Conservation (phyloP, 2,329 filamentous ascomycete genomes). For the Botrytis hyacinthi region DNA sequence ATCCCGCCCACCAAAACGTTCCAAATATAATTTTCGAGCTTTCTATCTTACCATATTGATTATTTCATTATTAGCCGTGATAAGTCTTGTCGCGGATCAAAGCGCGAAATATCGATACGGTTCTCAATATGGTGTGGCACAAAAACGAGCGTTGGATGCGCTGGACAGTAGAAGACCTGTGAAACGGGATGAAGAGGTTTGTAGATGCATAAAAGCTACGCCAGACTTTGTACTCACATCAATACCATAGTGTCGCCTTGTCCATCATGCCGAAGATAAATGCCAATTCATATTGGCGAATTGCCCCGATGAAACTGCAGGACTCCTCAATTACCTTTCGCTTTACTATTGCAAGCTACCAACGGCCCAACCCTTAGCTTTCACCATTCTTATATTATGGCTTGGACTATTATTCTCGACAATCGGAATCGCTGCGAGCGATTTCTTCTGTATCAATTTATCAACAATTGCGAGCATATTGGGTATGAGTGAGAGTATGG, state of each 20-base stretch:
- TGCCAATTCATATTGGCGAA: slow-evolving; percentile 82
- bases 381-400: slow-evolving; percentile 76
- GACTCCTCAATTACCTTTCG: slow-evolving; percentile 81
- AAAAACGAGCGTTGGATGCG: slow-evolving; percentile 32
- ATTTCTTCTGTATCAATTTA: slow-evolving; percentile 97
- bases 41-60: slow-evolving; percentile 38
- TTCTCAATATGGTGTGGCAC: slow-evolving; percentile 32
- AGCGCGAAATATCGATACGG: slow-evolving; percentile 35
- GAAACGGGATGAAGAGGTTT: slow-evolving; percentile 39
- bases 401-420: slow-evolving; percentile 89
- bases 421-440: slow-evolving; percentile 94
- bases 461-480: slow-evolving; percentile 87
- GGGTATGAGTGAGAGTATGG: slow-evolving; percentile 92
- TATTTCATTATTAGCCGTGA: slow-evolving; percentile 34
- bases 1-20: slow-evolving; percentile 21
- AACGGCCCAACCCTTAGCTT: slow-evolving; percentile 70
- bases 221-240: slow-evolving; percentile 13
- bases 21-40: slow-evolving; percentile 36
- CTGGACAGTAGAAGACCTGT: slow-evolving; percentile 31
- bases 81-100: slow-evolving; percentile 37
- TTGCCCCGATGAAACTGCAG: slow-evolving; percentile 86
- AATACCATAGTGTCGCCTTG: slow-evolving; percentile 64
- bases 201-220: slow-evolving; percentile 4
- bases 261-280: slow-evolving; percentile 75
- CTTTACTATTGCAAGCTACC: slow-evolving; percentile 85